Percentiles rank a stretch among this genome's conserved stretches.
These are phyloP conservation scores for Acanthamoeba sp. DNA, from an alignment of 208 protist genomes.

Conservation along the genomic window DNA sequence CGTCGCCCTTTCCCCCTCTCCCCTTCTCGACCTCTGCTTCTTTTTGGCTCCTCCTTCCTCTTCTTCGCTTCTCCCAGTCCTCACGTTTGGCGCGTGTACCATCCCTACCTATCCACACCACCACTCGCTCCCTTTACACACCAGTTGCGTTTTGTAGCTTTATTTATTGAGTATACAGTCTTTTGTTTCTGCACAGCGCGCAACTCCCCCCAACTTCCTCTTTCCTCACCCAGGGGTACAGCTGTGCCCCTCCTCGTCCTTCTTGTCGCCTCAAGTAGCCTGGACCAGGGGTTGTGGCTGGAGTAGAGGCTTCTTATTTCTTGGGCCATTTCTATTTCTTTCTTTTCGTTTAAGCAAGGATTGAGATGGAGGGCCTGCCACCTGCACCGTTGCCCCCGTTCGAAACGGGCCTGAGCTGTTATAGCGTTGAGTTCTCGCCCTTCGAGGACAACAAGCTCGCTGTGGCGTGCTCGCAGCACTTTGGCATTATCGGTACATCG, in stretches of 20 bases:
- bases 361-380: not conserved
- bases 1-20: not conserved
- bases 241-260: too few relatives aligned
- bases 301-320: too few relatives aligned
- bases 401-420: conserved; percentile 55
- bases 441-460: conserved; percentile 86
- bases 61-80: not conserved
- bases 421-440: conserved; percentile 78
- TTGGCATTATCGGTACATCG: conserved; percentile 83
- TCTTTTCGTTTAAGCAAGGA: not conserved
- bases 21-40: not conserved
- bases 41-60: not conserved
- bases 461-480: conserved; percentile 86
- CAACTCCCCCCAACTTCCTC: too few relatives aligned
- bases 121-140: not conserved
- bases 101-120: not conserved
- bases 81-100: not conserved
- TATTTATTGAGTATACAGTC: too few relatives aligned
- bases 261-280: too few relatives aligned
- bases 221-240: too few relatives aligned
- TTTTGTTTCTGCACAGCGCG: too few relatives aligned
- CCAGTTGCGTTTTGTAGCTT: not conserved
- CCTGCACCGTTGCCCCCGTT: conserved; percentile 30
- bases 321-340: not conserved
- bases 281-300: too few relatives aligned